Evolutionary conservation across 148 eudicot genomes (phyloP).

Genomic region (Bassia scoparia): DNA sequence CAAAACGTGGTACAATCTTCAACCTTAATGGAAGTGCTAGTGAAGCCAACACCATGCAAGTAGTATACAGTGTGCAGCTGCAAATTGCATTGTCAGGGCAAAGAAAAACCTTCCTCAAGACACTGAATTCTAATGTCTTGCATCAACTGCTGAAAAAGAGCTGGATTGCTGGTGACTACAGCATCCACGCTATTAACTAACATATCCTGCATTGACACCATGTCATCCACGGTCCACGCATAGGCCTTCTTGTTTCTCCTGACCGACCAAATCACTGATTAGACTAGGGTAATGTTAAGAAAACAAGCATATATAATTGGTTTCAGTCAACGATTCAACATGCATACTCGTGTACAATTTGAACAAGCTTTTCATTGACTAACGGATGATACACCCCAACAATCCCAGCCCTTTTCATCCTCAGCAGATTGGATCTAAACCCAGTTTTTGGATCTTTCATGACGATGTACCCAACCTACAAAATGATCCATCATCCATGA

Average conservation of each 20-base stretch:
- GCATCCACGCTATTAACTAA: conserved; percentile 64
- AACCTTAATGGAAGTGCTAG: neutral
- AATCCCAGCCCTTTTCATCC: conserved; percentile 67
- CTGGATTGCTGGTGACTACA: conserved; percentile 75
- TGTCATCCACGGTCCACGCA: conserved; percentile 96
- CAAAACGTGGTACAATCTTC: neutral
- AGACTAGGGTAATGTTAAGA: neutral
- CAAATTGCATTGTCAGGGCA: conserved; percentile 23
- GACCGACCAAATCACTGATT: conserved; percentile 14
- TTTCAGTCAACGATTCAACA: neutral
- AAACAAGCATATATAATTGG: neutral
- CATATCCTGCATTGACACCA: conserved; percentile 63
- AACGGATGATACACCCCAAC: conserved; percentile 85
- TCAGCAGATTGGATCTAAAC: conserved; percentile 56
- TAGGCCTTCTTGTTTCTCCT: conserved; percentile 86
- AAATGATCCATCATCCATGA: conserved; percentile 19
- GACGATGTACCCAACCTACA: conserved; percentile 92
- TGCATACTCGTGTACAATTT: conserved; percentile 66
- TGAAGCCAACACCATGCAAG: neutral
- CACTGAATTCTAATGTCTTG: conserved; percentile 61
- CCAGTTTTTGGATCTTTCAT: conserved; percentile 65
- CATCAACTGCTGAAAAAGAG: conserved; percentile 66
- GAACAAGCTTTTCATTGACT: conserved; percentile 62
- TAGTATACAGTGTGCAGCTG: neutral
- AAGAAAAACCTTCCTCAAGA: conserved; percentile 57